Evolutionary conservation across 2,329 filamentous ascomycete genomes (phyloP), one percentile per base, ranked within the genome.

Genomic region (Seiridium cupressi): DNA sequence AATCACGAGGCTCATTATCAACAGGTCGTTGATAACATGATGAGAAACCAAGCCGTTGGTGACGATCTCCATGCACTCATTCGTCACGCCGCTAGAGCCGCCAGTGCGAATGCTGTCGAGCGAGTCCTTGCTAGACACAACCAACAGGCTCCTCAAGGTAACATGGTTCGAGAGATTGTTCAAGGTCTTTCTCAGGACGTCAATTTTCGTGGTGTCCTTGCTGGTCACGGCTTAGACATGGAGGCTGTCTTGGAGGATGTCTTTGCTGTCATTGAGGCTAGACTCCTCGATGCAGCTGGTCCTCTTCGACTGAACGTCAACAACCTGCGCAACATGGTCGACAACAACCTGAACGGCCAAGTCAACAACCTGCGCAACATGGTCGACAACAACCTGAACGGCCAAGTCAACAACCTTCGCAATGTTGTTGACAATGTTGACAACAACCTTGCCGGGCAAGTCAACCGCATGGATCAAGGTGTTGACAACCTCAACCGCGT

Each of bases 111-210:
- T 6, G 67, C 70, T 2, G 59, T 66, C 46, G 61, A 84, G 72
- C 60, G 82, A 60, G 63, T 74, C 75, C 75, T 83, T 77, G 58
- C 38, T 26, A 11, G 61, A 1, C 42, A 66, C 13, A 26, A 47
- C 1, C 11, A 34, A 8, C 53, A 51, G 5, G 64, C 65, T 5
- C 34, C 65, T 51, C 63, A 47, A 1, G 64, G 64, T 26, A 42
- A 53, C 1, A 62, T 66, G 0, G 64, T 70, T 18, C 64, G 63
- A 7, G 5, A n/a, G 7, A 32, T 34, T 9, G 62, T 66, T 13
- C 55, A 48, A 4, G 46, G 26, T 26, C 10, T 44, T 11, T 5
- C 36, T 13, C 56, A 84, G 59, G 26, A 78, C 65, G 53, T 84
- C 70, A 62, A 76, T 69, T 10, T 79, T 73, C 7, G 76, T 73